Base-by-base conservation (phyloP, 1,139 yeast species). In the Yarrowia galli region DNA sequence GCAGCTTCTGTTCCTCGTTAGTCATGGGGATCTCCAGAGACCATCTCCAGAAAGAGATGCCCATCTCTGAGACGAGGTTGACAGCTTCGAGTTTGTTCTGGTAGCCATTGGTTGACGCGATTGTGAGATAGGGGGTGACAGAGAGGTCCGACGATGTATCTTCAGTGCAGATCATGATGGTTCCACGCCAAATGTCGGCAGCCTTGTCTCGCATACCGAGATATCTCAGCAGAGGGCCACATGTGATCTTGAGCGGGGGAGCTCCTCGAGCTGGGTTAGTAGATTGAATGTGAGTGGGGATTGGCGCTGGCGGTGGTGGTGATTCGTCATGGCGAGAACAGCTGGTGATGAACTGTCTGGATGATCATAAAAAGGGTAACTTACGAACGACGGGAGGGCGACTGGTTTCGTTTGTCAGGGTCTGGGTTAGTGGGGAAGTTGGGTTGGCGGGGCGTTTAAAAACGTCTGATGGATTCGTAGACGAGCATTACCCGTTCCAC, bases 201-300 rank as follows among this genome's bases (percentile, higher is more conserved):
- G 49, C 22, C 32, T 20, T 58, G 48, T 83, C 85, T 48, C 84
- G 80, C 70, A 89, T 84, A 5, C 90, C 92, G 69, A 86, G 79
- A 68, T 89, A 83, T 69, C 95, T 81, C 69, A 92, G 79, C 45
- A 88, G 80, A 0, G 98, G 98, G 0, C 98, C 98, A 75, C 95
- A 89, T 70, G 83, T 80, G 65, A 88, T 81, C 67, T 85, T 82
- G n/a, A 85, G 73, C 0, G 79, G 70, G 0, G 82, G 82, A 9
- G 70, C 68, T 2, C 78, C 77, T 16, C 69, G 67, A 46, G 74
- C 71, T 69, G 22, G 32, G 67, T 63, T 64, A 51, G 67, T 51
- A 25, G 6, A 10, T 28, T 28, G 8, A 2, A 28, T 7, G 9
- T 8, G 1, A 28, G 3, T 5, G 32, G 32, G 32, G 32, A 2